phyloP scores from a whole-genome alignment of 2,329 filamentous ascomycete species.

The Phialophora expanda region DNA sequence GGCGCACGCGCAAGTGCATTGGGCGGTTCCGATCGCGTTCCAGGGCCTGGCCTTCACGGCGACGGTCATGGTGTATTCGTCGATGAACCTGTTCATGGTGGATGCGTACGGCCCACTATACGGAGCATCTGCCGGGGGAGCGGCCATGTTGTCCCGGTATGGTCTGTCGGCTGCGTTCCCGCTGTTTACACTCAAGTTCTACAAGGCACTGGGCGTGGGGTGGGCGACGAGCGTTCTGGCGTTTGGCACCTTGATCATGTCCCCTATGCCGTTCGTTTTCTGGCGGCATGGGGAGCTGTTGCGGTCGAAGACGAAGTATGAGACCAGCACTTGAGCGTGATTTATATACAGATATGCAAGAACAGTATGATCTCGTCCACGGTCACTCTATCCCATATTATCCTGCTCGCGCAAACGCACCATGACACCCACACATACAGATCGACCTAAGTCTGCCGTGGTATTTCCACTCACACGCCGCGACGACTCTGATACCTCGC shows the following conservation, averaged over 20 bases:
- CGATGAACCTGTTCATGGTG: slow-evolving; percentile 49
- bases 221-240: slow-evolving; percentile 52
- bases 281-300: slow-evolving; percentile 44
- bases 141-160: slow-evolving; percentile 42
- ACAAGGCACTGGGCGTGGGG: slow-evolving; percentile 46
- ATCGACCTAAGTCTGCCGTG: too few species aligned
- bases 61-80: slow-evolving; percentile 45
- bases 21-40: slow-evolving; percentile 42
- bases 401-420: too few species aligned
- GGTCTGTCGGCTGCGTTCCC: slow-evolving; percentile 46
- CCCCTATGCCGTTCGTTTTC: slow-evolving; percentile 47
- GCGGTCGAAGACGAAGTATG: slow-evolving; percentile 42
- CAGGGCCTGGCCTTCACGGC: slow-evolving; percentile 41
- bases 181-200: slow-evolving; percentile 50
- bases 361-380: background rate
- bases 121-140: slow-evolving; percentile 46
- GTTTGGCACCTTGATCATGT: slow-evolving; percentile 45
- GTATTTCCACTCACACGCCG: too few species aligned
- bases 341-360: background rate
- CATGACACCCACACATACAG: too few species aligned
- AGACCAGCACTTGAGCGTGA: slow-evolving; percentile 29
- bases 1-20: slow-evolving; percentile 45
- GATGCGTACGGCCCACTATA: slow-evolving; percentile 50
- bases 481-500: too few species aligned
- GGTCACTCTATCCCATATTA: background rate